Percentiles rank a stretch among this genome's conserved stretches.
These are phyloP conservation scores for Xylaria curta DNA, from an alignment of 495 filamentous ascomycete genomes.

Conservation along the genomic window DNA sequence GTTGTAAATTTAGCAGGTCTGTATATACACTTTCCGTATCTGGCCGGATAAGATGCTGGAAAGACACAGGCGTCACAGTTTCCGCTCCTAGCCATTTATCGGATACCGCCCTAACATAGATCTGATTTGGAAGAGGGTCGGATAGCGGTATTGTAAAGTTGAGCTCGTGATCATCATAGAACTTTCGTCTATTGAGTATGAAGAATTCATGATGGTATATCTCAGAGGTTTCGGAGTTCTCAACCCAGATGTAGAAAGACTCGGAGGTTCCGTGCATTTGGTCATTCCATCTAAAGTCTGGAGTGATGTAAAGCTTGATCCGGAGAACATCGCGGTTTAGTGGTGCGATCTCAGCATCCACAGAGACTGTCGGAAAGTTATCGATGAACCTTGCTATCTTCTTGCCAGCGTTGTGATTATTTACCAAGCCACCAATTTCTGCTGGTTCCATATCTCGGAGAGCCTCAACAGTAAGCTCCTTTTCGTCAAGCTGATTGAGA, in stretches of 20 bases:
- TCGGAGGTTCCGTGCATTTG: slow-evolving; percentile 93
- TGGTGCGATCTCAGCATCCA: slow-evolving; percentile 94
- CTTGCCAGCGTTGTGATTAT: slow-evolving; percentile 85
- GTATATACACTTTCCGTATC: slow-evolving; percentile 98
- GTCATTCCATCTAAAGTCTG: slow-evolving; percentile 96
- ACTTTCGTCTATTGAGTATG: slow-evolving; percentile 84
- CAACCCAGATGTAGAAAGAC: slow-evolving; percentile 98
- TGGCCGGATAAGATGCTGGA: slow-evolving; percentile 95
- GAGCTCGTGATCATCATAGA: slow-evolving; percentile 92
- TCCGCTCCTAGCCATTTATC: slow-evolving; percentile 98
- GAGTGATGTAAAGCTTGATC: slow-evolving; percentile 81
- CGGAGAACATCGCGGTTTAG: slow-evolving; percentile 93
- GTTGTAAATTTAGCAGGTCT: slow-evolving; percentile 89
- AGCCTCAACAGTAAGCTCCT: slow-evolving; percentile 75
- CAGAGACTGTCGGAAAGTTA: slow-evolving; percentile 88
- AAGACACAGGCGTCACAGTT: slow-evolving; percentile 91
- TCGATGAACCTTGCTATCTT: slow-evolving; percentile 80
- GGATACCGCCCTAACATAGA: slow-evolving; percentile 92
- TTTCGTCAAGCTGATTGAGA: slow-evolving; percentile 80
- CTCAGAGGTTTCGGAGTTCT: slow-evolving; percentile 96
- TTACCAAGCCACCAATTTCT: slow-evolving; percentile 90
- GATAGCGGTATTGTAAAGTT: slow-evolving; percentile 97
- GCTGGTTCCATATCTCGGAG: slow-evolving; percentile 89
- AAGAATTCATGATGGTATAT: slow-evolving; percentile 99
- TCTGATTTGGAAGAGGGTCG: slow-evolving; percentile 91